These are phyloP conservation scores for Nannizziopsis barbatae DNA, from an alignment of 2,329 filamentous ascomycete genomes.

Conservation along the genomic window DNA sequence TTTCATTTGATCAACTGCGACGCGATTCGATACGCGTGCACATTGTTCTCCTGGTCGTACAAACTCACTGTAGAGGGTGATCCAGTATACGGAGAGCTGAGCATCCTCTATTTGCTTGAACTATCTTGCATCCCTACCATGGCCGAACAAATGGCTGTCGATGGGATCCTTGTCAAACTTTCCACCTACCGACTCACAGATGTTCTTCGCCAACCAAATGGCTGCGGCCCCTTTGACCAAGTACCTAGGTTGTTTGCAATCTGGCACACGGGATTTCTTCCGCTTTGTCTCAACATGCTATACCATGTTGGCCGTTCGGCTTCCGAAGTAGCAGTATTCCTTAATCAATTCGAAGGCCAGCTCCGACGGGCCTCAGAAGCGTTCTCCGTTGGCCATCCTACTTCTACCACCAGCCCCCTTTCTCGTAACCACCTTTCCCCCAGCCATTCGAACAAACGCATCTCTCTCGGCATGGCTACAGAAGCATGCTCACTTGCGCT, in stretches of 20 bases:
- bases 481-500: constrained; percentile 72
- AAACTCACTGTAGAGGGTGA: constrained; percentile 65
- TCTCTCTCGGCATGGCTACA: constrained; percentile 61
- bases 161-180: constrained; percentile 69
- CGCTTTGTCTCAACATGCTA: constrained; percentile 78
- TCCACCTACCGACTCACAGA: constrained; percentile 67
- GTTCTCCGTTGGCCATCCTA: constrained; percentile 46
- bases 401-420: constrained; percentile 30
- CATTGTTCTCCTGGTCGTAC: constrained; percentile 89
- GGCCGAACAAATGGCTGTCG: constrained; percentile 81
- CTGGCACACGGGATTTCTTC: constrained; percentile 80
- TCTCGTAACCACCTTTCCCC: not conserved
- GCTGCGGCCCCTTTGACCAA: constrained; percentile 68
- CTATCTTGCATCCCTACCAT: constrained; percentile 69
- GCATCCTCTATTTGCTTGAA: constrained; percentile 75
- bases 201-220: constrained; percentile 56
- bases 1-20: constrained; percentile 55
- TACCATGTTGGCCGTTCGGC: constrained; percentile 70
- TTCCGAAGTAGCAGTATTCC: constrained; percentile 70
- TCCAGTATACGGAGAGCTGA: constrained; percentile 87
- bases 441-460: constrained; percentile 41
- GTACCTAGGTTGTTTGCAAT: constrained; percentile 70
- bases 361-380: constrained; percentile 60
- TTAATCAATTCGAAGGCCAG: constrained; percentile 79
- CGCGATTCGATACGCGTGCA: constrained; percentile 67